These are phyloP conservation scores for Camellia sinensis DNA, from an alignment of 148 eudicot species.

Conservation along the genomic window DNA sequence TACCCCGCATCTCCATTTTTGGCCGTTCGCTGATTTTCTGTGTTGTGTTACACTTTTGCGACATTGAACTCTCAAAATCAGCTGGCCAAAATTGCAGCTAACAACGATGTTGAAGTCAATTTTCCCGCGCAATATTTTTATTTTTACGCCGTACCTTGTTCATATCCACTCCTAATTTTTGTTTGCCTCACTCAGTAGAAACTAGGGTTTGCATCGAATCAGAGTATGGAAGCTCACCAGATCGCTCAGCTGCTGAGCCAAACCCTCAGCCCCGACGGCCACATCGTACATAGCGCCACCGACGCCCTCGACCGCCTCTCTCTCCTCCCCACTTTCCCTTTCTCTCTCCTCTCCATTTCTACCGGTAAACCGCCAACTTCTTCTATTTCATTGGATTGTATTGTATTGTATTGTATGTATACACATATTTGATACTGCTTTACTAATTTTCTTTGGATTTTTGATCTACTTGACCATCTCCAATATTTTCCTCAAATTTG, in stretches of 20 bases:
- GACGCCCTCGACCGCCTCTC: slow-evolving; percentile 48
- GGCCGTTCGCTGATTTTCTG: not conserved
- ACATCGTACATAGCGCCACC: slow-evolving; percentile 45
- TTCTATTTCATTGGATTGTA: no score
- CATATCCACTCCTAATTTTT: not conserved
- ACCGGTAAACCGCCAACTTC: slow-evolving; percentile 25
- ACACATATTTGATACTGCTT: not conserved
- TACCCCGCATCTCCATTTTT: slow-evolving; percentile 76
- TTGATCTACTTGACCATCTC: no score
- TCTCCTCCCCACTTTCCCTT: slow-evolving; percentile 39
- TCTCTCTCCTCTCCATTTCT: slow-evolving; percentile 45
- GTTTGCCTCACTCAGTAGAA: not conserved
- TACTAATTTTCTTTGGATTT: not conserved
- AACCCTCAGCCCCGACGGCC: slow-evolving; percentile 55
- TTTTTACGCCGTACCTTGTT: not conserved
- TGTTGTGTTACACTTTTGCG: no score
- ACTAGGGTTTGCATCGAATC: slow-evolving; percentile 32
- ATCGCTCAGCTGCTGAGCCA: slow-evolving; percentile 46
- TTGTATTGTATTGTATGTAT: no score
- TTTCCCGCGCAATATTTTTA: slow-evolving; percentile 22
- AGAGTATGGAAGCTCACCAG: slow-evolving; percentile 20
- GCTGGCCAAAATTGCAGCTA: not conserved
- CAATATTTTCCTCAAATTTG: no score
- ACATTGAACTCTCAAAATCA: not conserved
- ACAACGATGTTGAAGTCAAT: slow-evolving; percentile 1